Evolutionary conservation across 2,329 filamentous ascomycete species (phyloP), one percentile per base, ranked within the genome.

Genomic region (Alternaria burnsii): DNA sequence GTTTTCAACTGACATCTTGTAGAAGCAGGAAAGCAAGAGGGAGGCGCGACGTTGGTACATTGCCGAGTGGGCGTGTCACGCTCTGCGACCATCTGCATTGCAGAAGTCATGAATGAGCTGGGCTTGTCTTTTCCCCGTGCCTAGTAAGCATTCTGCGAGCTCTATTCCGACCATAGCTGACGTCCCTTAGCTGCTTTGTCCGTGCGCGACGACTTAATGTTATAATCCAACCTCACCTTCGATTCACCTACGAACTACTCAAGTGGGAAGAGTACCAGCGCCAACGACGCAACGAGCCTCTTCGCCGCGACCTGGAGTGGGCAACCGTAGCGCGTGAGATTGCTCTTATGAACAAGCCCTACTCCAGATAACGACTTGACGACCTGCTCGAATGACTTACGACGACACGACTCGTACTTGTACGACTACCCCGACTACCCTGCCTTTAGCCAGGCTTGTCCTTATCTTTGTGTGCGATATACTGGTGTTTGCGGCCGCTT

Each of bases 81-180:
- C 52, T 97, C 93, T 64, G 95, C 95, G 12, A 99, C 94, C 2
- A 97, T 99, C 63, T 98, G 95, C 77, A 99, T 99, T 72, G 95
- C 95, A n/a, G 94, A 98, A 79, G 93, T 98, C 36, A 99, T 99
- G 95, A 89, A 90, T 36, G 85, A 90, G 26, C 80, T 93, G 70
- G 85, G 88, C 22, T 81, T 97, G 66, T 95, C 93, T 0, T 94
- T 98, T 71, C 93, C 95, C 12, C 87, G 92, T 56, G 95, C 95
- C 60, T 99, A 99, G 85, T 87, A 79, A 76, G 85, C 82, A 11
- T 22, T 53, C 7, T 14, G 5, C 36, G 2, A 10, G 24, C 8
- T 18, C 42, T 20, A 12, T 7, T n/a, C 24, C 30, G 41, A n/a
- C 18, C 1, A 30, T 8, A 3, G 10, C 65, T 75, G 47, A 73